These are phyloP conservation scores for Leccinum variicolor DNA, from an alignment of 768 basidiomycete genomes.

Conservation along the genomic window DNA sequence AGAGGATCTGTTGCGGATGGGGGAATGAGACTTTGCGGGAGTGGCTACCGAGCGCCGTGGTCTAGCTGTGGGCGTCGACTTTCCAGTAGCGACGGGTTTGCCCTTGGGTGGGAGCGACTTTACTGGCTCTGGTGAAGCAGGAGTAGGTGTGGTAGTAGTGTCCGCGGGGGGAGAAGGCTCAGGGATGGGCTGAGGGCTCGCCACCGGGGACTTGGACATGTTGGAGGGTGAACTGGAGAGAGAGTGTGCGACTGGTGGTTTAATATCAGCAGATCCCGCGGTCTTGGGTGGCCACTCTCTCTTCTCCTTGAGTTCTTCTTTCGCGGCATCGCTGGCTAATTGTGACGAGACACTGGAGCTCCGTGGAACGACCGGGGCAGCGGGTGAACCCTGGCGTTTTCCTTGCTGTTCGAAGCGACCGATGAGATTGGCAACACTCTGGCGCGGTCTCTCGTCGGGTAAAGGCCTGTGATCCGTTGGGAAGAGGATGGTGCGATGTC, in stretches of 20 bases:
- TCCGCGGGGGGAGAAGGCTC: constrained; percentile 17
- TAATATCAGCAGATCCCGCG: constrained; percentile 30
- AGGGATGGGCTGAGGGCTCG: constrained; percentile 31
- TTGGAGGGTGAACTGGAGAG: constrained; percentile 33
- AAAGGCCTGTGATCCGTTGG: constrained; percentile 55
- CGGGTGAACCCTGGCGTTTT: constrained; percentile 53
- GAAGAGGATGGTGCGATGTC: constrained; percentile 9
- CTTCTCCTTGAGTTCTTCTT: constrained; percentile 66
- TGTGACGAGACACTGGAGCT: constrained; percentile 69
- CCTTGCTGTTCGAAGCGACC: constrained; percentile 83
- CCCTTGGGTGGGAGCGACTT: constrained; percentile 21
- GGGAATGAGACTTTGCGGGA: constrained; percentile 32
- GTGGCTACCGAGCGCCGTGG: constrained; percentile 14
- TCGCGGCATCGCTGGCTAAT: constrained; percentile 57
- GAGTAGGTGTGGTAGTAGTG: constrained; percentile 18
- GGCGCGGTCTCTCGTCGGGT: constrained; percentile 85
- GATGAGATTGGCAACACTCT: constrained; percentile 87
- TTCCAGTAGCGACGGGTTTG: constrained; percentile 14
- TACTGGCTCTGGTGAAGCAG: constrained; percentile 19
- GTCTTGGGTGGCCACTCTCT: constrained; percentile 75
- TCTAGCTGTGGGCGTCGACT: constrained; percentile 23
- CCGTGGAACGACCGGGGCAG: constrained; percentile 41
- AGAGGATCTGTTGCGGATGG: constrained; percentile 16
- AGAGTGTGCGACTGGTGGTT: constrained; percentile 34
- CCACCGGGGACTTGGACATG: constrained; percentile 16